These are phyloP conservation scores for Leccinum aurantiacum DNA, from an alignment of 768 basidiomycete genomes.

Conservation along the genomic window DNA sequence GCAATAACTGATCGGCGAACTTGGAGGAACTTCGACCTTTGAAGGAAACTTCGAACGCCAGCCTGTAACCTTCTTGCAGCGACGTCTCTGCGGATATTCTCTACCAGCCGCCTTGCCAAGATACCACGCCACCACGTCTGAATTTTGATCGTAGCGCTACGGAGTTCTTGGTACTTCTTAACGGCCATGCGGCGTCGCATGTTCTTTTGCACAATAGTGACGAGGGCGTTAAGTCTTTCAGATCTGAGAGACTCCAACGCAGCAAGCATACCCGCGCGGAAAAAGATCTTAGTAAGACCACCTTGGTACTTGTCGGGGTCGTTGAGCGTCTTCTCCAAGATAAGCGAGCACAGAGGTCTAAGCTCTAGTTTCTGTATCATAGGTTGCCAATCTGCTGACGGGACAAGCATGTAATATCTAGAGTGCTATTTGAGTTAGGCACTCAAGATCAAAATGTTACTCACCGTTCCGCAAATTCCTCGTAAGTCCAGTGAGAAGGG, in stretches of 20 bases:
- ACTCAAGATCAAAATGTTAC: conserved; percentile 26
- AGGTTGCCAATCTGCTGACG: conserved; percentile 82
- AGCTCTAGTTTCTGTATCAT: conserved; percentile 84
- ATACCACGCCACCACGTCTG: conserved; percentile 95
- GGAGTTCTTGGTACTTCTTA: conserved; percentile 72
- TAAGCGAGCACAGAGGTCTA: conserved; percentile 74
- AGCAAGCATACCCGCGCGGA: conserved; percentile 98
- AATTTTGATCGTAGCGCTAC: conserved; percentile 74
- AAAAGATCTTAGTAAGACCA: conserved; percentile 98
- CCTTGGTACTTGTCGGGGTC: conserved; percentile 97
- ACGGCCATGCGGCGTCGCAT: conserved; percentile 84
- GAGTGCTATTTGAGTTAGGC: conserved; percentile 18
- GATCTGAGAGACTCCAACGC: conserved; percentile 89
- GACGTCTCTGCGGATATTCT: conserved; percentile 66
- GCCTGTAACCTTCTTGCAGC: conserved; percentile 79
- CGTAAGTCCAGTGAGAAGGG: conserved; percentile 97
- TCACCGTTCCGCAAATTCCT: conserved; percentile 96
- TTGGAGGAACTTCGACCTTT: conserved; percentile 67
- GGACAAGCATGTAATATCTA: conserved; percentile 97
- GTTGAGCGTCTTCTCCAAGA: conserved; percentile 83
- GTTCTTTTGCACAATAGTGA: conserved; percentile 97
- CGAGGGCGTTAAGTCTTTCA: conserved; percentile 83
- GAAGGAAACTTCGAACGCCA: conserved; percentile 67
- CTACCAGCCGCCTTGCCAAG: conserved; percentile 68
- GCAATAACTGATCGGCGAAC: conserved; percentile 60